phyloP scores from a whole-genome alignment of 805 yeast species.

The Candida coleopterorum region DNA sequence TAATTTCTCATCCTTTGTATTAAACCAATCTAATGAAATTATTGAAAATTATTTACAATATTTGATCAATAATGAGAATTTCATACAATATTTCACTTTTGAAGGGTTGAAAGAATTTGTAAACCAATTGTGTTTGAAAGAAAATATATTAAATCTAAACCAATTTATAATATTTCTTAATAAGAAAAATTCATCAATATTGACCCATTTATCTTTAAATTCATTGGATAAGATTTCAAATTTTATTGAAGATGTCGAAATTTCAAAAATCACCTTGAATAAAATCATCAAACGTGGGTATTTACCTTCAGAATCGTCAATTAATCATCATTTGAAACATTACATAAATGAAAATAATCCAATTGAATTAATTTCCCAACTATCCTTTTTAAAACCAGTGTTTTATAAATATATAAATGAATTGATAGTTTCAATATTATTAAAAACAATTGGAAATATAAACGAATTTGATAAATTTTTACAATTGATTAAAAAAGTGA shows the following conservation, averaged over 20 bases:
- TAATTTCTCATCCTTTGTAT: slow-evolving; percentile 9
- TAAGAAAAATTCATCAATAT: background rate
- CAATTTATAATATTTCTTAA: background rate
- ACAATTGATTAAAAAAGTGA: slow-evolving; percentile 13
- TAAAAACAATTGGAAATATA: slow-evolving; percentile 17
- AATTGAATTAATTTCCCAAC: slow-evolving; percentile 15
- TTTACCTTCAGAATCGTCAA: slow-evolving; percentile 19
- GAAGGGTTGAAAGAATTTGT: slow-evolving; percentile 5
- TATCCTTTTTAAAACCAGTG: slow-evolving; percentile 23
- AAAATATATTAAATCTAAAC: background rate
- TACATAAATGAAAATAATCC: slow-evolving; percentile 11
- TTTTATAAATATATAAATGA: slow-evolving; percentile 19
- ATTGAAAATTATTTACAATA: background rate
- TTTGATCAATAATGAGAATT: background rate
- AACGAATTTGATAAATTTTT: slow-evolving; percentile 27
- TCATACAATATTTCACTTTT: slow-evolving; percentile 1
- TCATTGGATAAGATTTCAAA: slow-evolving; percentile 21
- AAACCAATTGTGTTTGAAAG: background rate
- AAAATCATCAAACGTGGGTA: slow-evolving; percentile 3
- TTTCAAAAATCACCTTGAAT: background rate
- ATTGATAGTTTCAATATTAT: slow-evolving; percentile 17
- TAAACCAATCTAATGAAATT: slow-evolving; percentile 1
- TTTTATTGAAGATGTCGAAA: background rate
- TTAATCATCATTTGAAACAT: slow-evolving; percentile 16
- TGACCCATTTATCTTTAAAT: background rate